phyloP scores from a whole-genome alignment of 2,329 filamentous ascomycete species.

The Cladophialophora immunda region DNA sequence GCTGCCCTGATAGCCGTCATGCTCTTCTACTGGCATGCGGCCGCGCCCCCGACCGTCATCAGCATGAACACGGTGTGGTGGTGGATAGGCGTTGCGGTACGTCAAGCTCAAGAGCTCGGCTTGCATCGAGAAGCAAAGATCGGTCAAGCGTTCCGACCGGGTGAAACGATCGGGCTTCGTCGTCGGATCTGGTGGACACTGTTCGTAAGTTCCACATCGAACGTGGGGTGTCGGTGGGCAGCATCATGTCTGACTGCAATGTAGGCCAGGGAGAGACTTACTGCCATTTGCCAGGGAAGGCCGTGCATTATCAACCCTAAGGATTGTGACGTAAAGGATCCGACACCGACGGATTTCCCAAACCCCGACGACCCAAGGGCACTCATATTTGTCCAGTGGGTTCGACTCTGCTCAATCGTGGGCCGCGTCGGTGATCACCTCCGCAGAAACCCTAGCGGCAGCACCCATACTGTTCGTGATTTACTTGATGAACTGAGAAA shows the following conservation, averaged over 20 bases:
- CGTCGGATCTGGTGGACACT: too few species aligned
- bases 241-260: neutral
- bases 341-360: slow-evolving; percentile 50
- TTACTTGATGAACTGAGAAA: slow-evolving; percentile 47
- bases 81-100: slow-evolving; percentile 56
- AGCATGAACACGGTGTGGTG: slow-evolving; percentile 56
- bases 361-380: slow-evolving; percentile 48
- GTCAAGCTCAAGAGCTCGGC: slow-evolving; percentile 56
- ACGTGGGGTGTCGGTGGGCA: too few species aligned
- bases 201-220: too few species aligned
- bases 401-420: slow-evolving; percentile 53
- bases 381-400: slow-evolving; percentile 55
- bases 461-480: slow-evolving; percentile 39
- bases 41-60: slow-evolving; percentile 47
- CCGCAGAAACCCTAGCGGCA: slow-evolving; percentile 43
- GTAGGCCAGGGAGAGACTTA: slow-evolving; percentile 49
- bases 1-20: slow-evolving; percentile 49
- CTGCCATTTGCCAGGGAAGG: slow-evolving; percentile 55
- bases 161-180: slow-evolving; percentile 43
- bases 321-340: slow-evolving; percentile 53
- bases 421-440: slow-evolving; percentile 53
- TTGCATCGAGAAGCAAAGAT: slow-evolving; percentile 51
- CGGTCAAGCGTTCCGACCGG: slow-evolving; percentile 37
- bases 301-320: slow-evolving; percentile 55
- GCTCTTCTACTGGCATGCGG: slow-evolving; percentile 58